Evolutionary conservation across 768 basidiomycete genomes (phyloP).

Genomic region (Lactarius psammicola): DNA sequence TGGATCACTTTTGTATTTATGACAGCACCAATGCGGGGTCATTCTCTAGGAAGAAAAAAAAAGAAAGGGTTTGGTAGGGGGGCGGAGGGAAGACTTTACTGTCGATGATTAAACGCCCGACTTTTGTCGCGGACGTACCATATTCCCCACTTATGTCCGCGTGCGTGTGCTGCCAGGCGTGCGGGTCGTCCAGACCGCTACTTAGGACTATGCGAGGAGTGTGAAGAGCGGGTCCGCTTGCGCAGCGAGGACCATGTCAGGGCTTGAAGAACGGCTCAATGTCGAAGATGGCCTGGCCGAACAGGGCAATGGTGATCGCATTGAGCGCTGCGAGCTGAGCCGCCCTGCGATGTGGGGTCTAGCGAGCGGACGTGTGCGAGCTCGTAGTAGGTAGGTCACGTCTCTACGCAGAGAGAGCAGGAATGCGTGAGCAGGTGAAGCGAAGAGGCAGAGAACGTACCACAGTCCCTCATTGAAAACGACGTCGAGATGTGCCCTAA

Average conservation of each 20-base stretch:
- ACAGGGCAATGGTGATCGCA: constrained; percentile 64
- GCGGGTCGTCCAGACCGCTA: constrained; percentile 60
- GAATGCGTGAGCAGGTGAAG: neutral
- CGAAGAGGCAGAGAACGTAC: constrained; percentile 45
- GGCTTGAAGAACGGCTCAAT: constrained; percentile 80
- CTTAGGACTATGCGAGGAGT: constrained; percentile 74
- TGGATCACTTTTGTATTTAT: constrained; percentile 64
- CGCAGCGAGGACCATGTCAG: constrained; percentile 59
- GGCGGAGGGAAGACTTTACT: constrained; percentile 43
- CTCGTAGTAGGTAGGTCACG: constrained; percentile 61
- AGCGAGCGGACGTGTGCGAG: constrained; percentile 61
- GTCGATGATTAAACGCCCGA: constrained; percentile 88
- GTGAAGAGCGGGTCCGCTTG: constrained; percentile 71
- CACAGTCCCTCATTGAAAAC: constrained; percentile 56
- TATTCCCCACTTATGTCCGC: constrained; percentile 51
- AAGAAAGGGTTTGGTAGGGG: neutral
- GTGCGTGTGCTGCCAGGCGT: constrained; percentile 56
- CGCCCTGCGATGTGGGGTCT: constrained; percentile 53
- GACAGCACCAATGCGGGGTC: neutral
- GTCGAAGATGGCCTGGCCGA: constrained; percentile 68
- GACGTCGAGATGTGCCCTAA: constrained; percentile 60
- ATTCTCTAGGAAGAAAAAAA: neutral
- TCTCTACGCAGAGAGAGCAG: constrained; percentile 40
- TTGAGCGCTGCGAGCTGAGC: too few relatives aligned
- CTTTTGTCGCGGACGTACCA: constrained; percentile 55